These are phyloP conservation scores for Tephrocybe sp. DNA, from an alignment of 768 basidiomycete species.

Conservation along the genomic window DNA sequence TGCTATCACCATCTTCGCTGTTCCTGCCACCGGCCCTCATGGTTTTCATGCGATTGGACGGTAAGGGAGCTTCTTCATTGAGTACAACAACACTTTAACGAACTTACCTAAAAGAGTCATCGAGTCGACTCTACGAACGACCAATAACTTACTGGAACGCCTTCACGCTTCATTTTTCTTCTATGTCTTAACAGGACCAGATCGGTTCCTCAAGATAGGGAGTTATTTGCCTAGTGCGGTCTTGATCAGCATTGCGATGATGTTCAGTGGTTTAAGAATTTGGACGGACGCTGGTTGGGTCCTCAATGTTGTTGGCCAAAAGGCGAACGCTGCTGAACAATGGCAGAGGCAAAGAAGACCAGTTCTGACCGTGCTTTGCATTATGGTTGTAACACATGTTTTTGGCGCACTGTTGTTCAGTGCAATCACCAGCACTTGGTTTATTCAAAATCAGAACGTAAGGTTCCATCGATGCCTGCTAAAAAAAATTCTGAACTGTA, in stretches of 20 bases:
- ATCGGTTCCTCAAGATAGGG: slow-evolving; percentile 85
- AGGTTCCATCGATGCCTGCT: slow-evolving; percentile 9
- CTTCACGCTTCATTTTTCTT: slow-evolving; percentile 98
- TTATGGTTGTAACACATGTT: slow-evolving; percentile 55
- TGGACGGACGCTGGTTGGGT: slow-evolving; percentile 73
- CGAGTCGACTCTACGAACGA: slow-evolving; percentile 86
- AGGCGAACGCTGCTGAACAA: slow-evolving; percentile 16
- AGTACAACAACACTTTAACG: slow-evolving; percentile 8
- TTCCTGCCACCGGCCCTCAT: slow-evolving; percentile 88
- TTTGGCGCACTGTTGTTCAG: slow-evolving; percentile 52
- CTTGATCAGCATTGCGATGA: slow-evolving; percentile 79
- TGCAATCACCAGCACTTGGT: slow-evolving; percentile 41
- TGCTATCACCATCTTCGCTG: slow-evolving; percentile 85
- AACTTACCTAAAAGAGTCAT: slow-evolving; percentile 49
- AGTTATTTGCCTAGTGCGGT: slow-evolving; percentile 87
- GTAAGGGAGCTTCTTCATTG: slow-evolving; percentile 37
- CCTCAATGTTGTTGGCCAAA: slow-evolving; percentile 16
- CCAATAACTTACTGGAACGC: slow-evolving; percentile 93
- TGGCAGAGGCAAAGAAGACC: slow-evolving; percentile 54
- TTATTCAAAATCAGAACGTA: slow-evolving; percentile 41
- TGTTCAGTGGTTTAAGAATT: slow-evolving; percentile 73
- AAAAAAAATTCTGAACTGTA: neutral
- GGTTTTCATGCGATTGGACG: slow-evolving; percentile 92
- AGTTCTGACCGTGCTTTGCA: slow-evolving; percentile 47
- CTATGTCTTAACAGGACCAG: slow-evolving; percentile 68